Evolutionary conservation across 2,329 filamentous ascomycete species (phyloP).

Genomic region (Cladosporium sp.): DNA sequence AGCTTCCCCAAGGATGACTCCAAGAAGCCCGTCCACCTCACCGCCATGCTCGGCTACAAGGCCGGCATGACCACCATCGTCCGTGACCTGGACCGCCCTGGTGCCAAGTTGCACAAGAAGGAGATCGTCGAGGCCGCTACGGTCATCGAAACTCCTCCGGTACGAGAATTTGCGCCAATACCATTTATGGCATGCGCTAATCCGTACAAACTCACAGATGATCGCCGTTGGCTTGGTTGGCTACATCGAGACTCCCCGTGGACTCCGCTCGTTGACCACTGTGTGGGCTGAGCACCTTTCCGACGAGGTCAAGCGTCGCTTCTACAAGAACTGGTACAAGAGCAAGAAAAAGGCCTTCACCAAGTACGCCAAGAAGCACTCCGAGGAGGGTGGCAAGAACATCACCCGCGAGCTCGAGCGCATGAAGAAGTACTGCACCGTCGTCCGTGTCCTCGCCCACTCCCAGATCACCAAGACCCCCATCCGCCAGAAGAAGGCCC

Average conservation of each 20-base stretch:
- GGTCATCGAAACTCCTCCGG: slow-evolving; percentile 90
- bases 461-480: slow-evolving; percentile 99
- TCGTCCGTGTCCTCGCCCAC: slow-evolving; percentile 98
- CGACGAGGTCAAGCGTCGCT: slow-evolving; percentile 98
- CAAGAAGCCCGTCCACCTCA: slow-evolving; percentile 99
- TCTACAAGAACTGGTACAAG: slow-evolving; percentile 99
- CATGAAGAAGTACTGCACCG: slow-evolving; percentile 99
- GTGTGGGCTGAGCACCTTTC: slow-evolving; percentile 99
- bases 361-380: slow-evolving; percentile 99
- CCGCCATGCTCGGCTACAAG: slow-evolving; percentile 99
- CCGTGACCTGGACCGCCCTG: slow-evolving; percentile 97
- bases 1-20: slow-evolving; percentile 99
- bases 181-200: slow-evolving; percentile 68
- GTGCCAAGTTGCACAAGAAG: slow-evolving; percentile 99
- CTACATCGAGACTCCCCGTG: slow-evolving; percentile 99
- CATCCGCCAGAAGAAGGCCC: slow-evolving; percentile 99
- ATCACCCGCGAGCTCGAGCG: slow-evolving; percentile 98
- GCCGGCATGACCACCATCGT: slow-evolving; percentile 99
- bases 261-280: slow-evolving; percentile 98
- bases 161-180: slow-evolving; percentile 51
- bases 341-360: slow-evolving; percentile 99
- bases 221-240: slow-evolving; percentile 99
- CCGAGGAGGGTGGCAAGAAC: slow-evolving; percentile 84
- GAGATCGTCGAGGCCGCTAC: slow-evolving; percentile 87
- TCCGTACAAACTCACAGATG: slow-evolving; percentile 67